Base-by-base conservation (phyloP, 2,329 filamentous ascomycete species). In the Ceratocystis smalleyi region DNA sequence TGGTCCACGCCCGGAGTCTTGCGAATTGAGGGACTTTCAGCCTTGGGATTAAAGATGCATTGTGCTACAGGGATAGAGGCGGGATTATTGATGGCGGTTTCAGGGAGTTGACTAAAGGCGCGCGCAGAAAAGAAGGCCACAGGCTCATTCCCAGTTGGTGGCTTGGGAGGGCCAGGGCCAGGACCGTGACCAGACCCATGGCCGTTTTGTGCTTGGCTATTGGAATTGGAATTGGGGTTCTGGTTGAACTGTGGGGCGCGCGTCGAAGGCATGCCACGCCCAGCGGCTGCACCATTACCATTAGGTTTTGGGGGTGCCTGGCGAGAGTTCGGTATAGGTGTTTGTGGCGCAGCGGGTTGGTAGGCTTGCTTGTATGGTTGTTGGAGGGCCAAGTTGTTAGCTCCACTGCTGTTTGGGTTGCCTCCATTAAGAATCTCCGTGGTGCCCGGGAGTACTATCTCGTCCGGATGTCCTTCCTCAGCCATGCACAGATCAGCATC, bases 1-100 rank as follows among this genome's bases (percentile, higher is more conserved):
- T 95, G 89, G 70, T 96, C 90, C 47, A 96, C 81, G 1, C 91
- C 91, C 0, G 88, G 87, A 0, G 92, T 96, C 72, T 92, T 91
- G 67, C 89, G 83, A 71, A 96, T 91, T 0, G 91, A 94, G 0
- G 91, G 91, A 67, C 86, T 89, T 70, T 91, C 87, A 5, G 84
- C 80, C 65, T 84, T 84, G 2, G 87, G 87, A 69, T 91, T 87
- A 73, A 91, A 92, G 27, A 79, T 76, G 12, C 83, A 79, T 5
- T 76, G 76, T 6, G 75, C 74, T 45, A 76, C 73, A 2, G 77
- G 77, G 71, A 72, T 75, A 59, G 69, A 72, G 67, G 77, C 76
- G 49, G 73, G 76, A 67, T 68, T 78, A 59, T 66, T 74, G 76
- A 73, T 67, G 63, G 68, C 70, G 30, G 68, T 68, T 65, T 82